Evolutionary conservation across 768 basidiomycete species (phyloP).

Genomic region (Pisolithus microcarpus): DNA sequence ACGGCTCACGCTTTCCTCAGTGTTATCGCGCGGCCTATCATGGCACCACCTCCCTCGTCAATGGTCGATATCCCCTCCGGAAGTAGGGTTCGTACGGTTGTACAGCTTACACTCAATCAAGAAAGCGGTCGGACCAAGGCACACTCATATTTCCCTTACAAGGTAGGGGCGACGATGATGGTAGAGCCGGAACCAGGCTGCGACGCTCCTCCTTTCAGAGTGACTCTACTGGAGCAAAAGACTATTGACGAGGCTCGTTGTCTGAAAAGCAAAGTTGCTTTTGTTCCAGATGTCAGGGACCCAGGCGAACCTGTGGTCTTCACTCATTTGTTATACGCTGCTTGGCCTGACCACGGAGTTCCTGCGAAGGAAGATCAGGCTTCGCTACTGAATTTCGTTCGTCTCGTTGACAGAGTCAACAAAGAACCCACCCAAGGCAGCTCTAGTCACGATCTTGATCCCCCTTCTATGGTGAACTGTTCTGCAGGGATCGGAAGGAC

Average conservation of each 20-base stretch:
- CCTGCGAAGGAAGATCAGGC: constrained; percentile 53
- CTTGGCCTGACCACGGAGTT: constrained; percentile 86
- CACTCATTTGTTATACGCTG: constrained; percentile 65
- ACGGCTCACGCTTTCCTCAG: constrained; percentile 76
- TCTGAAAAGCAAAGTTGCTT: constrained; percentile 52
- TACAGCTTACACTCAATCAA: constrained; percentile 72
- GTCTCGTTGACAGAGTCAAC: constrained; percentile 59
- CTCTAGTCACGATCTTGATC: constrained; percentile 42
- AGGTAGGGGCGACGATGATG: constrained; percentile 45
- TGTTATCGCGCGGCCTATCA: constrained; percentile 46
- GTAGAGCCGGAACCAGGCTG: constrained; percentile 40
- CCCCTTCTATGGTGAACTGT: constrained; percentile 78
- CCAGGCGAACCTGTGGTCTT: constrained; percentile 41
- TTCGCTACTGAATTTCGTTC: constrained; percentile 55
- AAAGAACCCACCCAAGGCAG: constrained; percentile 30
- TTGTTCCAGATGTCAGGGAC: constrained; percentile 32
- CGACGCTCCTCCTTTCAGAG: constrained; percentile 40
- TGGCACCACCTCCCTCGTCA: constrained; percentile 28
- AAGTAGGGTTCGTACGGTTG: constrained; percentile 61
- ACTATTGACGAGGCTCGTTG: constrained; percentile 52
- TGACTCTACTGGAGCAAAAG: constrained; percentile 46
- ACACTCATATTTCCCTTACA: constrained; percentile 65
- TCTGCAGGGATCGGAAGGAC: constrained; percentile 87
- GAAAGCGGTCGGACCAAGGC: constrained; percentile 71
- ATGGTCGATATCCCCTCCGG: constrained; percentile 18